Conservation (phyloP, 106 monocot genomes). For the Allium fistulosum region DNA sequence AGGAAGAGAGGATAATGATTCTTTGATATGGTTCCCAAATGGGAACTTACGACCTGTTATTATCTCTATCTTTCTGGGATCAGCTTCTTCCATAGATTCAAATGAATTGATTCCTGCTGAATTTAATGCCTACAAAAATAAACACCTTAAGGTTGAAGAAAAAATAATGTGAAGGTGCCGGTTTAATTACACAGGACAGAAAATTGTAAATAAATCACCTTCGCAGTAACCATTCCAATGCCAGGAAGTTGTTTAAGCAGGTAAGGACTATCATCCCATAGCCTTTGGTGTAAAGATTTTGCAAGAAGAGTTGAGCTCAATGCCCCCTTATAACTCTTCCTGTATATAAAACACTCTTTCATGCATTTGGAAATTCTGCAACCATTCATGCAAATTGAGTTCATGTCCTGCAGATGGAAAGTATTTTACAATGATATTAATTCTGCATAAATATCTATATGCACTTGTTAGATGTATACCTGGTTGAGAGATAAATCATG, state of each 20-base stretch:
- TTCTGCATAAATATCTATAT: constrained; percentile 7
- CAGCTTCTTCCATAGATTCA: constrained; percentile 64
- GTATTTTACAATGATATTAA: not conserved
- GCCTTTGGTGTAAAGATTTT: constrained; percentile 74
- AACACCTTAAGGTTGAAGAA: constrained; percentile 10
- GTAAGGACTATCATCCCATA: constrained; percentile 86
- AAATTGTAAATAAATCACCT: constrained; percentile 33
- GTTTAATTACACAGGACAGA: no score
- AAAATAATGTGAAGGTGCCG: not conserved
- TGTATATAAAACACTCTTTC: constrained; percentile 88
- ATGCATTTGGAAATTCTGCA: constrained; percentile 91
- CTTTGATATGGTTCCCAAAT: constrained; percentile 91
- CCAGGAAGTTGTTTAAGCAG: constrained; percentile 91
- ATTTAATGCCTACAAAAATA: constrained; percentile 52
- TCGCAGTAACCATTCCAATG: constrained; percentile 98
- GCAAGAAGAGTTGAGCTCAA: constrained; percentile 68
- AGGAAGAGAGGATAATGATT: constrained; percentile 62
- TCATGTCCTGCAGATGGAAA: constrained; percentile 45
- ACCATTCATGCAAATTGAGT: constrained; percentile 78
- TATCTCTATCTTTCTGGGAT: constrained; percentile 92
- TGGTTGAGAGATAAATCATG: constrained; percentile 90
- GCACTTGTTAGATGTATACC: constrained; percentile 21
- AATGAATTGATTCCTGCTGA: constrained; percentile 71
- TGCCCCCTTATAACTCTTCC: constrained; percentile 75
- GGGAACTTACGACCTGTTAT: constrained; percentile 89